A percentile compares a stretch with the other conserved stretches of the same genome.
Evolutionary conservation across 306 rosid genomes (phyloP).

Genomic region (Lupinus albus): DNA sequence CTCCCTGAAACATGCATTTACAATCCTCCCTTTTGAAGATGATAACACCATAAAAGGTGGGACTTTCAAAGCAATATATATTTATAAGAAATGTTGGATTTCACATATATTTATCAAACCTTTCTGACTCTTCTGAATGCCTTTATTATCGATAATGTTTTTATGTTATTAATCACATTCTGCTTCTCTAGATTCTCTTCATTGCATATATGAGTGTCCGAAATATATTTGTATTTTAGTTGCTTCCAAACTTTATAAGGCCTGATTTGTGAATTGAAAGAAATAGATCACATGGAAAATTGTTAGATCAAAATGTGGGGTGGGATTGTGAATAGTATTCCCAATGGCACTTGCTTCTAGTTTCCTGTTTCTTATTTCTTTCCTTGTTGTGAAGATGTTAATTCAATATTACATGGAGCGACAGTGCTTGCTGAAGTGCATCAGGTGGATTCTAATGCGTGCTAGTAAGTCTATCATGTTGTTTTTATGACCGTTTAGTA

Average conservation of each 20-base stretch:
- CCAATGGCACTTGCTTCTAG: slow-evolving; percentile 22
- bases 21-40: too few species aligned
- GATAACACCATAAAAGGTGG: too few species aligned
- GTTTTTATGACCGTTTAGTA: slow-evolving; percentile 26
- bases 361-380: slow-evolving; percentile 24
- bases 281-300: slow-evolving; percentile 15
- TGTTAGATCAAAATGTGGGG: slow-evolving; percentile 20
- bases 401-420: slow-evolving; percentile 86
- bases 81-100: too few species aligned
- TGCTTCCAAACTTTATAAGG: slow-evolving; percentile 12
- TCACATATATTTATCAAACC: too few species aligned
- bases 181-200: slow-evolving; percentile 18
- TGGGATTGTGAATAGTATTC: slow-evolving; percentile 1
- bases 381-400: slow-evolving; percentile 53
- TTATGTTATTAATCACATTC: not conserved
- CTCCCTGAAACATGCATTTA: too few species aligned
- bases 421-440: slow-evolving; percentile 91
- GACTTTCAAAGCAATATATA: too few species aligned
- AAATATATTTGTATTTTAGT: slow-evolving; percentile 13
- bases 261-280: slow-evolving; percentile 7
- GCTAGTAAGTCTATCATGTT: slow-evolving; percentile 66
- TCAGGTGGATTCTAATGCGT: slow-evolving; percentile 75
- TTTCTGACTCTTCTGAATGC: too few species aligned
- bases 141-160: too few species aligned
- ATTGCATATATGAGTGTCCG: not conserved